Percentiles rank a stretch among this genome's conserved stretches.
phyloP scores from a whole-genome alignment of 139 green algal species.

The Dunaliella primolecta region DNA sequence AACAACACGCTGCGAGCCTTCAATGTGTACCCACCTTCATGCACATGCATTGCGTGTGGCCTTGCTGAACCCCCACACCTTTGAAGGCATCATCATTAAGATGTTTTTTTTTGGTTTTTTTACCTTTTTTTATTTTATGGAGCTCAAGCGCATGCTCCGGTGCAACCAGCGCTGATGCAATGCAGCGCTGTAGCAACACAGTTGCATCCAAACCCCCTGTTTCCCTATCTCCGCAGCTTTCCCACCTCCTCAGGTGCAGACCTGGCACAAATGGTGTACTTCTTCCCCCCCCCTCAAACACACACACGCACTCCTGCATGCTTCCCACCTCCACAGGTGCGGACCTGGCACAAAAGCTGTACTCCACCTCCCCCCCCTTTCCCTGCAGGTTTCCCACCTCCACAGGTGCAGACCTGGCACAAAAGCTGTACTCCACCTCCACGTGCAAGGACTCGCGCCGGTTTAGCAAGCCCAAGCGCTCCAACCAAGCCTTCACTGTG shows the following conservation, averaged over 20 bases:
- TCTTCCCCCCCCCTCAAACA: background rate
- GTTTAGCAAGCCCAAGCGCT: constrained; percentile 88
- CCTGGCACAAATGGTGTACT: constrained; percentile 73
- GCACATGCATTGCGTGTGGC: no score
- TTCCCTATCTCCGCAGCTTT: no score
- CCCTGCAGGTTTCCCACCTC: constrained; percentile 39
- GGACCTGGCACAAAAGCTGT: constrained; percentile 69
- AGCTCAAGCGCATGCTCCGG: no score
- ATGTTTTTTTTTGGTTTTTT: no score
- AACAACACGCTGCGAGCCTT: no score
- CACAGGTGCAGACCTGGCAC: constrained; percentile 29
- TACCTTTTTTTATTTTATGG: no score
- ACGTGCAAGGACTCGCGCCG: constrained; percentile 56
- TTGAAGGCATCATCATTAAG: no score
- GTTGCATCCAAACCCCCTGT: no score
- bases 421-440: constrained; percentile 75
- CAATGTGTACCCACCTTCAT: no score
- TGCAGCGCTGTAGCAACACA: no score
- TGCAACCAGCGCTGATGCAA: no score
- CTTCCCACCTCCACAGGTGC: constrained; percentile 36
- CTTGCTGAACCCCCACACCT: no score
- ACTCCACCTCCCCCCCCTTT: constrained; percentile 31
- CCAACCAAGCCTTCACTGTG: constrained; percentile 86
- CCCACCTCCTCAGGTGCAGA: constrained; percentile 21
- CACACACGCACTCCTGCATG: constrained; percentile 31